A percentile compares a stretch with the other conserved stretches of the same genome.
phyloP scores from a whole-genome alignment of 2,329 filamentous ascomycete species.

The Trichoderma pleuroti region DNA sequence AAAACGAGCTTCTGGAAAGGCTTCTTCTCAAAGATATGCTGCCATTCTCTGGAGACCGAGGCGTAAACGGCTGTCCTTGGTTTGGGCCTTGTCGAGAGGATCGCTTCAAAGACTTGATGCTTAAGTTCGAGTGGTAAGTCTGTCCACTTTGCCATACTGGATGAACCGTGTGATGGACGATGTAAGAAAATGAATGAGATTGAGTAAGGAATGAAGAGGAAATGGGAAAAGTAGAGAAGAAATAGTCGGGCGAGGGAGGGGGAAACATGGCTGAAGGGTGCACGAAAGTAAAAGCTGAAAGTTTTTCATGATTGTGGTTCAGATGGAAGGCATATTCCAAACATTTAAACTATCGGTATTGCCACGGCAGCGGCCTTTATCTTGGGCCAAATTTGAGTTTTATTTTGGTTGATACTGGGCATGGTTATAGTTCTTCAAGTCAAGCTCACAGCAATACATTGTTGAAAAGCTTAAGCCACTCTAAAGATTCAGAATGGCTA shows the following conservation, averaged over 20 bases:
- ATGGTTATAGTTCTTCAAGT: neutral
- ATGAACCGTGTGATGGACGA: neutral
- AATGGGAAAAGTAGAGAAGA: neutral
- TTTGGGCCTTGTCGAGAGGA: neutral
- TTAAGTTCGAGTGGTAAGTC: neutral
- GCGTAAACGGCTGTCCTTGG: neutral
- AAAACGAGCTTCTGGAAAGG: neutral
- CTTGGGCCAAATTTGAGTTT: neutral
- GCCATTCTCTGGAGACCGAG: neutral
- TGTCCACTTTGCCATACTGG: neutral
- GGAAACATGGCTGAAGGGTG: neutral
- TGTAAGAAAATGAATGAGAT: neutral
- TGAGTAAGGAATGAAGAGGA: neutral
- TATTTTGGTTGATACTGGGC: neutral
- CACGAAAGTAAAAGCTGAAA: neutral
- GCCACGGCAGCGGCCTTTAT: neutral
- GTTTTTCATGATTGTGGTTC: neutral
- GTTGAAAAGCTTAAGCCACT: neutral
- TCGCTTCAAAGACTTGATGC: neutral
- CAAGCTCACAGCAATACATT: neutral
- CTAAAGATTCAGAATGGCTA: neutral
- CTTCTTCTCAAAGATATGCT: neutral
- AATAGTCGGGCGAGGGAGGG: neutral
- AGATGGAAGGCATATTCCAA: neutral
- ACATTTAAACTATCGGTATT: neutral